Evolutionary conservation across 148 eudicot genomes (phyloP), one percentile per base, ranked within the genome.

Genomic region (Heliamphora exappendiculata): DNA sequence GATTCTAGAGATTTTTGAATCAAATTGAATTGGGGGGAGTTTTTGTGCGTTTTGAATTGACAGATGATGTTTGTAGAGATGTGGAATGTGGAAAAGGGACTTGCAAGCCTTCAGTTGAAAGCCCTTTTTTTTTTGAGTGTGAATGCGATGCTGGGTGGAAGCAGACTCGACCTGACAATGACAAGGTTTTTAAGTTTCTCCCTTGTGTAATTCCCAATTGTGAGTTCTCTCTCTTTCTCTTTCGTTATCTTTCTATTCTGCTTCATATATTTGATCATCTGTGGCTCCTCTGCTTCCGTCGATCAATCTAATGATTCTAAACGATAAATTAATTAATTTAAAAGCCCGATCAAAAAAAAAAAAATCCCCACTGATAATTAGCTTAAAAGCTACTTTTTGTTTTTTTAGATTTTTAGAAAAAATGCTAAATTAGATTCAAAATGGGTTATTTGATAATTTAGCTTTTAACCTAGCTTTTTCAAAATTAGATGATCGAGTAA

Each of bases 181-280:
- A 77, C 47, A 36, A 79, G 33, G 22, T 16, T 55, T 74, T 84
- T 54, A 75, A 74, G 42, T 88, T 89, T 68, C 89, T 93, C 24
- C 98, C 98, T 59, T 91, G 98, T 76, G 89, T 91, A 6, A 81
- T 91, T n/a, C 98, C 98, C 58, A 89, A 93, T 57, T 91, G 96
- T 93, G 8, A 86, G 90, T 69, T 68, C 49, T 47, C 59, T 81
- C 65, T 80, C 73, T 75, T 68, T 78, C 58, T 67, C 64, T 42
- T 29, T 73, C 53, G 67, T 20, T 28, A 26, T n/a, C 16, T 39
- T 17, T 22, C 37, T 29, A 4, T 51, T 58, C 63, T 42, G 28
- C 37, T 8, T 36, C 19, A 58, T 22, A 26, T 22, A 8, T 58
- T 58, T 58, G 34, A 13, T 58, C 16, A 24, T 2, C 24, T 53